Conservation (phyloP, 495 filamentous ascomycete genomes). For the Xylaria curta region DNA sequence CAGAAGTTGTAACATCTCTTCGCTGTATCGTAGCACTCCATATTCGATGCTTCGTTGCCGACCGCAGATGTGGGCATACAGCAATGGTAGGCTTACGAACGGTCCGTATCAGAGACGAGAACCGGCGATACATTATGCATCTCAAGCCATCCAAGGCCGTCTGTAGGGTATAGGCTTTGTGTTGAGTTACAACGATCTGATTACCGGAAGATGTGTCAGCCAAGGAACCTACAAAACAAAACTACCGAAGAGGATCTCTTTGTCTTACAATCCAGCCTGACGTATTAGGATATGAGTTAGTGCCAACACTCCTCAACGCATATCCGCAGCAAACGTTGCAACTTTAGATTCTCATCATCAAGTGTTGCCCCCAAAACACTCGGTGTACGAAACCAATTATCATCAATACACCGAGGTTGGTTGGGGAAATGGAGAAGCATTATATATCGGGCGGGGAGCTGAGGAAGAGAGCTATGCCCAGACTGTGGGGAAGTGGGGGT, state of each 20-base stretch:
- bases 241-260: background rate
- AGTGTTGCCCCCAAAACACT: background rate
- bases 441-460: background rate
- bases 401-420: conserved; percentile 6
- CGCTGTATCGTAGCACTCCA: conserved; percentile 17
- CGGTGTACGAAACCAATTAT: conserved; percentile 2
- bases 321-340: background rate
- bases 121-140: background rate
- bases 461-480: background rate
- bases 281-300: background rate
- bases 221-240: background rate
- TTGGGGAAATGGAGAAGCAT: conserved; percentile 2
- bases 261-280: background rate
- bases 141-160: background rate
- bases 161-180: background rate
- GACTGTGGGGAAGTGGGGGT: conserved; percentile 4
- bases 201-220: background rate
- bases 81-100: conserved; percentile 1
- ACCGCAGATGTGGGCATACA: background rate
- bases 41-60: background rate
- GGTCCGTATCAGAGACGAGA: background rate
- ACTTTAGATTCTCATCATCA: background rate
- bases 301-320: background rate
- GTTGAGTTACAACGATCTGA: background rate
- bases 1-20: conserved; percentile 30